Base-by-base conservation (phyloP, 352 stramenopile genomes). In the Globisporangium ultimum region DNA sequence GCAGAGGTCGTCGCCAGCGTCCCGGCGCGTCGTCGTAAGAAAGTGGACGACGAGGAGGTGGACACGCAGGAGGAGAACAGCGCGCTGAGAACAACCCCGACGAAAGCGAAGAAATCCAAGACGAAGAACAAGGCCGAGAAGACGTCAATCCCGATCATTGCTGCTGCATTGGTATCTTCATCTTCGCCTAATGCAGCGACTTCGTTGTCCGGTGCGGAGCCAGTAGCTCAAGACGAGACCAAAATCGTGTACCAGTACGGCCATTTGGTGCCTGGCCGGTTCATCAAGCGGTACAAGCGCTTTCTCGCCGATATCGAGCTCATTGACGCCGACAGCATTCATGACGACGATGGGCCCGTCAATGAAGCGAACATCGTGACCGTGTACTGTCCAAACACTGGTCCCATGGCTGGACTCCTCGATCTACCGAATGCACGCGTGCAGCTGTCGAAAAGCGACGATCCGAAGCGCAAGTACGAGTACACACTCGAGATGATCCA, bases 401-500 rank as follows among this genome's bases (percentile, higher is more conserved):
- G 85, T 1, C 85, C 85, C 3, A 94, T 94, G 85, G 57, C 93
- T 1, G 79, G 82, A 0, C 68, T 94, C 13, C 61, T 94, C n/a
- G 79, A 94, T 50, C 61, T 75, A 48, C 77, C 80, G 12, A 74
- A 81, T 32, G 74, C 78, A 34, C 73, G 70, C 18, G 83, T 94
- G 55, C 85, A 89, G 67, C 55, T 94, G 24, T 94, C 85, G 32
- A 88, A 87, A 55, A 91, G 78, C 60, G 60, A 76, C 55, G 74
- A 91, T 52, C 61, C 71, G 6, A 94, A 92, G 66, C 81, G 85
- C 53, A 94, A 94, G 58, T 94, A 94, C 60, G 66, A 69, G 13
- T 88, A 94, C 63, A 94, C 85, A 32, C 72, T 94, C 47, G 85
- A 94, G 66, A 91, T 91, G 76, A 85, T 94, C 48, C 71, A 84